Evolutionary conservation across 257 asterid genomes (phyloP), one percentile per base, ranked within the genome.

Genomic region (Echium plantagineum): DNA sequence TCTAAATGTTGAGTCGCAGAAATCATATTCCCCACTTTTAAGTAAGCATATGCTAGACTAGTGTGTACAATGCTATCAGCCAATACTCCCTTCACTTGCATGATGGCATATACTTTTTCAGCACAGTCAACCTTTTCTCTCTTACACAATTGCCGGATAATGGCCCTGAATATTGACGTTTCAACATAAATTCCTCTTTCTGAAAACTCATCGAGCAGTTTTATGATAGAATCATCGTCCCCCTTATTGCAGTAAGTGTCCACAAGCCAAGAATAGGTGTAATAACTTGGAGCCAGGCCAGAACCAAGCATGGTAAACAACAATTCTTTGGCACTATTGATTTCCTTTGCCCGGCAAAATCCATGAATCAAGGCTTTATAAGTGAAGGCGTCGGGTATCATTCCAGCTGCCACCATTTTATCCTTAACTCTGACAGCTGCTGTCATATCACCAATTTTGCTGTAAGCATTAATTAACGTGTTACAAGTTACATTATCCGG

Each of bases 341-440:
- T 68, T 22, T 88, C 89, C 63, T 62, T 66, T 20, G 68, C 73
- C 67, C 82, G 88, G 64, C 95, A 85, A 67, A 79, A 85, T 12
- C 98, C 98, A 58, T 81, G 87, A 74, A 83, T 66, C 64, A 91
- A 75, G 7, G 94, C 98, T 80, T 75, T 87, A 77, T 76, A 88
- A 59, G 96, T 91, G 61, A 81, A 88, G 62, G 79, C 69, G 71
- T 91, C 96, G 2, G 90, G 88, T 65, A 56, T 75, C 35, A 91
- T 62, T 19, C 96, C 96, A 52, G 80, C 85, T 74, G 83, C 93
- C 73, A 80, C 38, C 95, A 91, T 91, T 75, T 74, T 88, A 31
- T 67, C 70, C 63, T 77, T 75, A 62, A 88, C 85, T 69, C 71
- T 85, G 72, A 82, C 61, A 54, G 94, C 87, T 22, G 96, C 88